Evolutionary conservation across 169 alveolate species (phyloP).

Genomic region (Plasmodium yoelii): DNA sequence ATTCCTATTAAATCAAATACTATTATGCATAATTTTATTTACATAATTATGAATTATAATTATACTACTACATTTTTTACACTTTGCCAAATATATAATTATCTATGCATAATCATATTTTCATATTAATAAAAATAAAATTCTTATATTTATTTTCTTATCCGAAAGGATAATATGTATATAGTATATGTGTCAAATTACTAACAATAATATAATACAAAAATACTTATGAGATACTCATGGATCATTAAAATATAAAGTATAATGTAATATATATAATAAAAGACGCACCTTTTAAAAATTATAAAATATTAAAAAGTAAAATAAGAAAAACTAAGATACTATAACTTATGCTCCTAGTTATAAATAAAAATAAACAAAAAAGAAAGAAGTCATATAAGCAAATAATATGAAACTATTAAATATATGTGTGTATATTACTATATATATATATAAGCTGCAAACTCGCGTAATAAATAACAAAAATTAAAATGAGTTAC

Average conservation of each 20-base stretch:
- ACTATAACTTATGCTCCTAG: no score
- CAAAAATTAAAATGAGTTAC: no score
- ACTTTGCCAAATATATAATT: constrained; percentile 29
- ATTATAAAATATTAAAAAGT: constrained; percentile 18
- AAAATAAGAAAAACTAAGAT: constrained; percentile 3
- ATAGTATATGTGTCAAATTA: background rate
- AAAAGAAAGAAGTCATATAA: background rate
- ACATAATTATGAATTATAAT: background rate
- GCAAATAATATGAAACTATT: background rate
- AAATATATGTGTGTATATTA: constrained; percentile 4
- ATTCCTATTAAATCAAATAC: constrained; percentile 10
- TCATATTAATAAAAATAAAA: constrained; percentile 9
- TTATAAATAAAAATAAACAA: background rate
- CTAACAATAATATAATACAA: constrained; percentile 23
- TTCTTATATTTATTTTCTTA: background rate
- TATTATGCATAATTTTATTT: constrained; percentile 8
- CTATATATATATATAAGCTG: background rate
- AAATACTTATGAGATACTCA: constrained; percentile 12
- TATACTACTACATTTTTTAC: constrained; percentile 11
- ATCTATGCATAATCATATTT: constrained; percentile 8
- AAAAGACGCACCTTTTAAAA: constrained; percentile 38
- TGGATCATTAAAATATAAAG: background rate
- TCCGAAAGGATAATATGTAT: background rate
- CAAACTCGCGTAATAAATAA: no score
- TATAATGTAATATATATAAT: background rate